Conservation (phyloP, 345 rosid species). For the Geranium rotundifolium region DNA sequence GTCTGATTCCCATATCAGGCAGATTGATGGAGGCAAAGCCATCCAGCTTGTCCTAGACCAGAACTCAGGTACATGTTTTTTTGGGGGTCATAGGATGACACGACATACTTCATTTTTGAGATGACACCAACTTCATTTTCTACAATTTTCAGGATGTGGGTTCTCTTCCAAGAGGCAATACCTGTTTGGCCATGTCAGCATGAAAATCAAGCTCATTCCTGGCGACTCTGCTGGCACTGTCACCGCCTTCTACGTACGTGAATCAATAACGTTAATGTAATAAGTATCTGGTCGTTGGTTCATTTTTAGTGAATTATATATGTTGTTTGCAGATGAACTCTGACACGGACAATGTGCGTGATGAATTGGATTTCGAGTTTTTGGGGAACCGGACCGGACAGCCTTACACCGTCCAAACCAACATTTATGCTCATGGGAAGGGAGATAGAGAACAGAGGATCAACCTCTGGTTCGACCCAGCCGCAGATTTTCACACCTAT, state of each 20-base stretch:
- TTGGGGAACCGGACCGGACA: constrained; percentile 81
- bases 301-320: no score
- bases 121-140: neutral
- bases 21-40: constrained; percentile 60
- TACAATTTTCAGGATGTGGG: constrained; percentile 51
- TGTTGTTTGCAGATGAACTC: constrained; percentile 82
- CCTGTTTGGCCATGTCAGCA: constrained; percentile 75
- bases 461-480: constrained; percentile 91
- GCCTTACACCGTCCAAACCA: constrained; percentile 89
- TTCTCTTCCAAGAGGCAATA: constrained; percentile 71
- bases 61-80: constrained; percentile 40
- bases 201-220: constrained; percentile 83
- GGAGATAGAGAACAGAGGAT: constrained; percentile 85
- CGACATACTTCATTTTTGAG: neutral
- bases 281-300: no score
- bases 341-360: constrained; percentile 50
- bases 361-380: constrained; percentile 88
- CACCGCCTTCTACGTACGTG: constrained; percentile 91
- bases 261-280: no score
- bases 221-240: constrained; percentile 99
- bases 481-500: constrained; percentile 63
- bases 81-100: no score
- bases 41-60: constrained; percentile 77
- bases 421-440: constrained; percentile 78
- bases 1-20: constrained; percentile 62